Conservation (phyloP, 192 early-diverging fungal species). For the Gonapodya sp. region DNA sequence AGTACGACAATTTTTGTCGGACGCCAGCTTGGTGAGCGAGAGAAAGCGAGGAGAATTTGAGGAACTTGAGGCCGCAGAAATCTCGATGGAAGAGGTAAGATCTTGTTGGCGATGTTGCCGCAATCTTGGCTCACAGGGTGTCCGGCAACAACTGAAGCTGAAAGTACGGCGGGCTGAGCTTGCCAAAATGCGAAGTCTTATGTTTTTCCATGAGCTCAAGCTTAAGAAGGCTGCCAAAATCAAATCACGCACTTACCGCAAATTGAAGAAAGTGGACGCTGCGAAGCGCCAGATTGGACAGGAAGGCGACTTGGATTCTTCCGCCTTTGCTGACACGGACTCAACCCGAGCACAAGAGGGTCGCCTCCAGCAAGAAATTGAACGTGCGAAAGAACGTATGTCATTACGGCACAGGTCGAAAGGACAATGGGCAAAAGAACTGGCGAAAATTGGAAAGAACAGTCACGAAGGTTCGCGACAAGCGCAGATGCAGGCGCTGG, state of each 20-base stretch:
- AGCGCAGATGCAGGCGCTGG: conserved; percentile 40
- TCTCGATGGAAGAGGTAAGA: conserved; percentile 72
- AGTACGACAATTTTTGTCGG: conserved; percentile 56
- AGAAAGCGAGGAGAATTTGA: conserved; percentile 69
- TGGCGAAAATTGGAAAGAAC: conserved; percentile 49
- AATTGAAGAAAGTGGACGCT: conserved; percentile 70
- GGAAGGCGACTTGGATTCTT: conserved; percentile 33
- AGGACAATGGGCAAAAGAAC: conserved; percentile 90
- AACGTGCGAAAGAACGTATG: conserved; percentile 84
- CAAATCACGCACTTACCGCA: conserved; percentile 91
- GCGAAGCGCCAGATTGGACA: conserved; percentile 13
- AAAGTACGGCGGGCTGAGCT: conserved; percentile 60
- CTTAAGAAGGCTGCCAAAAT: conserved; percentile 29
- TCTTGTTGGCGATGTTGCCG: neutral
- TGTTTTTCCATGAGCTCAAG: conserved; percentile 65
- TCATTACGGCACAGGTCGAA: conserved; percentile 88
- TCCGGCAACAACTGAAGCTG: conserved; percentile 19
- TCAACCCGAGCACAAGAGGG: conserved; percentile 58
- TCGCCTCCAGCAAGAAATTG: conserved; percentile 56
- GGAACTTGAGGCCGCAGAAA: conserved; percentile 73
- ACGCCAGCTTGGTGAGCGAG: conserved; percentile 62
- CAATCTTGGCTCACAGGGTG: neutral
- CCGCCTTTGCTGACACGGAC: conserved; percentile 48
- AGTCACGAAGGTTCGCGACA: conserved; percentile 55
- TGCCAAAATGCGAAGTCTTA: conserved; percentile 80